A percentile compares a stretch with the other conserved stretches of the same genome.
Evolutionary conservation across 768 basidiomycete genomes (phyloP).

Genomic region (Antrodiella citrinella): DNA sequence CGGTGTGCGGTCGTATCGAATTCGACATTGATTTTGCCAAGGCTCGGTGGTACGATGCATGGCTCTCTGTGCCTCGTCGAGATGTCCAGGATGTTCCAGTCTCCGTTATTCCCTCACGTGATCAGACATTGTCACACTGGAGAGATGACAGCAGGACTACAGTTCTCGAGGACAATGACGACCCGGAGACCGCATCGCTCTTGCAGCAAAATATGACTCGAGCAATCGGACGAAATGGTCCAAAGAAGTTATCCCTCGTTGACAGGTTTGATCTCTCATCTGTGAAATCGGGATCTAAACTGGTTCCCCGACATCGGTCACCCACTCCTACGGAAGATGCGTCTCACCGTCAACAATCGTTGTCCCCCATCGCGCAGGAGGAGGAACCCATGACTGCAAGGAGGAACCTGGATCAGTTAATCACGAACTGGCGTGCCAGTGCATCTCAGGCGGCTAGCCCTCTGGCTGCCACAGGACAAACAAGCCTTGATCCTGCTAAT

Average conservation of each 20-base stretch:
- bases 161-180: constrained; percentile 34
- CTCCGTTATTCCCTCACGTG: constrained; percentile 28
- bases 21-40: constrained; percentile 76
- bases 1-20: constrained; percentile 74
- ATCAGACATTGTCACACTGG: constrained; percentile 42
- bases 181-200: constrained; percentile 22
- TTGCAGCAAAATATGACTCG: constrained; percentile 22
- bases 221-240: constrained; percentile 41
- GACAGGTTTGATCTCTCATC: constrained; percentile 49
- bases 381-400: constrained; percentile 44
- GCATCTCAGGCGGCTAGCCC: constrained; percentile 40
- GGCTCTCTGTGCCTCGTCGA: constrained; percentile 43
- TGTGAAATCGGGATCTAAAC: constrained; percentile 21
- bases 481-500: constrained; percentile 42
- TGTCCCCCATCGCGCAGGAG: constrained; percentile 59
- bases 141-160: constrained; percentile 48
- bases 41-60: constrained; percentile 74
- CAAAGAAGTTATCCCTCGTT: constrained; percentile 60
- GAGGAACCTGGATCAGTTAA: constrained; percentile 43
- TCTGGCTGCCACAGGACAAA: constrained; percentile 40
- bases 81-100: constrained; percentile 34
- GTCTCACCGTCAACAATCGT: constrained; percentile 16
- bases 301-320: constrained; percentile 18
- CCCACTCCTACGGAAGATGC: constrained; percentile 13
- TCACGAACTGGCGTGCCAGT: constrained; percentile 60